Base-by-base conservation (phyloP, 495 filamentous ascomycete genomes). In the Astrocystis sublimbata region DNA sequence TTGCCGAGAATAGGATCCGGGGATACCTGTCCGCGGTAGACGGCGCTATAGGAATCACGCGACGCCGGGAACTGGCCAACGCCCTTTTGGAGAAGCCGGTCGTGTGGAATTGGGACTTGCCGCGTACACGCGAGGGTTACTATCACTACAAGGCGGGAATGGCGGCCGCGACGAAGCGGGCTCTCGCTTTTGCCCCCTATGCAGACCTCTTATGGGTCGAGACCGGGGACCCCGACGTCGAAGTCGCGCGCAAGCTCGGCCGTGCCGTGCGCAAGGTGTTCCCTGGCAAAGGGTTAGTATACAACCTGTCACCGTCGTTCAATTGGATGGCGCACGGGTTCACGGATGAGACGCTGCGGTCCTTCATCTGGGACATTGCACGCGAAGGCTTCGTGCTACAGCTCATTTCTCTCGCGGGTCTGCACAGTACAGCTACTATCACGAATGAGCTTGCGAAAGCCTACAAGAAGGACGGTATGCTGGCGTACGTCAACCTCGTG, bases 311-410 rank as follows among this genome's bases (percentile, higher is more conserved):
- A 19, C 94, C 94, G 9, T 94, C 90, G 19, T 98, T 98, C 85
- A 98, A 98, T 80, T 98, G 94, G 94, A 92, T 94, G 85, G 86
- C 84, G 26, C 92, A 98, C 74, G 94, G 94, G 26, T 98, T 98
- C 76, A 85, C 86, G 12, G 85, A 90, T 54, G 85, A 80, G 23
- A 83, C 88, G 4, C 81, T 98, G 38, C 89, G 88, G 75, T 89
- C 85, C 6, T 98, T 98, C 70, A 88, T 98, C 65, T 97, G 93
- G 93, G 94, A 98, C 74, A 83, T 98, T 35, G 94, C 92, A 6
- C 86, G 89, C 76, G 88, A 96, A 65, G 96, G 92, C 7, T 97
- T 98, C 71, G 90, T 96, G 23, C 79, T 98, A 46, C 94, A 98
- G 82, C 80, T 98, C 13, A 90, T 98, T 65, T 93, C 89, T 30